These are phyloP conservation scores for Suaeda aralocaspica DNA, from an alignment of 148 eudicot species.

Conservation along the genomic window DNA sequence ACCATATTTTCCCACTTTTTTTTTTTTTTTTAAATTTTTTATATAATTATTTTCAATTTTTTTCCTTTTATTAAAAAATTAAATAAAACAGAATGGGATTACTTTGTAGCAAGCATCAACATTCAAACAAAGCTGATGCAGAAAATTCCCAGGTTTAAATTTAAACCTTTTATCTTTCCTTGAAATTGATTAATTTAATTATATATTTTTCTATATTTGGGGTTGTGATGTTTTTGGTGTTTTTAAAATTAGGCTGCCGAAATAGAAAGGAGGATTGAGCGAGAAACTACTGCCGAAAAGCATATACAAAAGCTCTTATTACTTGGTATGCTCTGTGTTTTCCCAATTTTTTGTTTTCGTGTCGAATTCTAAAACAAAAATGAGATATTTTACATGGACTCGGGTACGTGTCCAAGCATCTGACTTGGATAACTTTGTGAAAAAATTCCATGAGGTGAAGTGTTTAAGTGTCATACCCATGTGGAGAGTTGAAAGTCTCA, in stretches of 20 bases:
- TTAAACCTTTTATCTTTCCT: background rate
- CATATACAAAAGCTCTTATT: slow-evolving; percentile 90
- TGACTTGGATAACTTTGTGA: too few relatives aligned
- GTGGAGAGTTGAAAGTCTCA: too few relatives aligned
- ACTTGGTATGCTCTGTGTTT: slow-evolving; percentile 48
- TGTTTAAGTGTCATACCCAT: too few relatives aligned
- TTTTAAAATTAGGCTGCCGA: slow-evolving; percentile 60
- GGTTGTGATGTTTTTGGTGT: background rate
- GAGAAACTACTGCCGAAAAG: slow-evolving; percentile 81
- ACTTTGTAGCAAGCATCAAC: slow-evolving; percentile 78
- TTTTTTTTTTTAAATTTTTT: too few relatives aligned
- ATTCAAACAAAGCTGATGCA: slow-evolving; percentile 48
- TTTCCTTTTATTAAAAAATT: too few relatives aligned
- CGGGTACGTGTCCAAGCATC: too few relatives aligned
- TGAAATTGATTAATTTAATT: background rate
- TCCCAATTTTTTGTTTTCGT: background rate
- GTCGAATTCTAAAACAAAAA: background rate
- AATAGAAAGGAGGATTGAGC: slow-evolving; percentile 86
- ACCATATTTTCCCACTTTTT: too few relatives aligned
- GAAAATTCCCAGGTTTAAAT: slow-evolving; percentile 65
- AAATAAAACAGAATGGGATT: slow-evolving; percentile 48
- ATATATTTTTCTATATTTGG: background rate
- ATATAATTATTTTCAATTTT: too few relatives aligned
- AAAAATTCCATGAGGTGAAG: too few relatives aligned
- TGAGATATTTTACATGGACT: too few relatives aligned